Conservation (phyloP, 108 stramenopile genomes). For the Heterococcus sp. region DNA sequence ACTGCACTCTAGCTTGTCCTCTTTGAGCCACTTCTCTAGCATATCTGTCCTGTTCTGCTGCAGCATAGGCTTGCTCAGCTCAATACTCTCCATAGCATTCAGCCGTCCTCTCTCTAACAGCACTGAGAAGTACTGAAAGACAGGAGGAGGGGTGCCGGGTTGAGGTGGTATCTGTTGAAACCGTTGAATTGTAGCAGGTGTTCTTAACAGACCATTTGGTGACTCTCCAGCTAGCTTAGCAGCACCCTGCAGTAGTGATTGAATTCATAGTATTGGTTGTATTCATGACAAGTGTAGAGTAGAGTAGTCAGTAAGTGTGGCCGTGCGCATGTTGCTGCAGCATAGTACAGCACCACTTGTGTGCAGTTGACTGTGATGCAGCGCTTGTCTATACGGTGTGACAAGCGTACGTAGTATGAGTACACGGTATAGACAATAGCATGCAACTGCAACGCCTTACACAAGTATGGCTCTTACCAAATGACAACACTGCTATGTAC, state of each 20-base stretch:
- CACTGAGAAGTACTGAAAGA: constrained; percentile 96
- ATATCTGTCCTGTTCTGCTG: constrained; percentile 89
- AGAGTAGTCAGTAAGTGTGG: no score
- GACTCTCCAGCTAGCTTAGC: constrained; percentile 79
- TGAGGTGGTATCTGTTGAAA: constrained; percentile 96
- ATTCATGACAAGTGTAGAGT: no score
- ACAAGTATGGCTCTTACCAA: no score
- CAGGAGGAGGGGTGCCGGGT: constrained; percentile 90
- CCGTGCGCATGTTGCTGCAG: no score
- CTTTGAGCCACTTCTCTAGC: constrained; percentile 99
- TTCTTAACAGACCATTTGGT: constrained; percentile 81
- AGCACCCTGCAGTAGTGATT: constrained; percentile 66
- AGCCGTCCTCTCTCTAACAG: constrained; percentile 88
- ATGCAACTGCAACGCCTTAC: no score
- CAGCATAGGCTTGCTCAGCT: constrained; percentile 93
- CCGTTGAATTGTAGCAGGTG: constrained; percentile 90
- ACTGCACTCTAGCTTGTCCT: constrained; percentile 57
- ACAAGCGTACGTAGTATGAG: no score
- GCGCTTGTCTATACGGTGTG: no score
- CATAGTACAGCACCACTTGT: no score
- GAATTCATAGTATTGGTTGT: no score
- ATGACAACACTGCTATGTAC: no score
- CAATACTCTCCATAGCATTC: constrained; percentile 94
- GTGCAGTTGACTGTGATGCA: no score
- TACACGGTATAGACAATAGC: no score